Evolutionary conservation across 1,284 basidiomycete species (phyloP), one percentile per base, ranked within the genome.

Genomic region (Apiotrichum montevideense): DNA sequence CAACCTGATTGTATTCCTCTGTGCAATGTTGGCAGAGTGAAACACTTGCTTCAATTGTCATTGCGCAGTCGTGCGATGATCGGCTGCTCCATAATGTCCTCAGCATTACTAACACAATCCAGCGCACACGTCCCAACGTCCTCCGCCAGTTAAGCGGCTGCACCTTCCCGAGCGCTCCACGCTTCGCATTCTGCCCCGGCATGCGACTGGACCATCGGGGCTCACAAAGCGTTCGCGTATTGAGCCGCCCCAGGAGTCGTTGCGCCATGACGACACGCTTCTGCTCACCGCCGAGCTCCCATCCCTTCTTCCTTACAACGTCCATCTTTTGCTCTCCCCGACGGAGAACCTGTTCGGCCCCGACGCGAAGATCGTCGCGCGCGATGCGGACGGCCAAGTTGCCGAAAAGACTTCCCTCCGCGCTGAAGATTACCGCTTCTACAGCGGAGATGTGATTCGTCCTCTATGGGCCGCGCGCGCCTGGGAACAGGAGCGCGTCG

Each of bases 341-440:
- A 89, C 87, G 67, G 81, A 86, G 63, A 77, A 88, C 64, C 82
- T 91, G 56, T 79, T 90, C 56, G 88, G 90, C 70, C 85, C 88
- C 33, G 80, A 85, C 51, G 88, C 87, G 2, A 82, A 84, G 51
- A 80, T 90, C 59, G 60, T 56, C 6, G 63, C 63, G 54, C 55
- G 51, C 35, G 43, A 53, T 42, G 59, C 29, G 6, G 45, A 48
- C 35, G 47, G 47, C n/a, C 29, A 29, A 29, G 46, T 29, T 5
- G 21, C 14, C 2, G 10, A n/a, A 6, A 9, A 11, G 54, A 29
- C 42, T 33, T 21, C 48, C 32, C 55, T 77, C 9, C 53, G 53
- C 6, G 52, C 62, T 9, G 67, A 72, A 46, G 69, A 76, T 56
- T 72, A 62, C 57, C 55, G 67, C 63, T 82, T 84, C 32, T 90